phyloP scores from a whole-genome alignment of 2,329 filamentous ascomycete genomes.

The Penicillium sp. region DNA sequence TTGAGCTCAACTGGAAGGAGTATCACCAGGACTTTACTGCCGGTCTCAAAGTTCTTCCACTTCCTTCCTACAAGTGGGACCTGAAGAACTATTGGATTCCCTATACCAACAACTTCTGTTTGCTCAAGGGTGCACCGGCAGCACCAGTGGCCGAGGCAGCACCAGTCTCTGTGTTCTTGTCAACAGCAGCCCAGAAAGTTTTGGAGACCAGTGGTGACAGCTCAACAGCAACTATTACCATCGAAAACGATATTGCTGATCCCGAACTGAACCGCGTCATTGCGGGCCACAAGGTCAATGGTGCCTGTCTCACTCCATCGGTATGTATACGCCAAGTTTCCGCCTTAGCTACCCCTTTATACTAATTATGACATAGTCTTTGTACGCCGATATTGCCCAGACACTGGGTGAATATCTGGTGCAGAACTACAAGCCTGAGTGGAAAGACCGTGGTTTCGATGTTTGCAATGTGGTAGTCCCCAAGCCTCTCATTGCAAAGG shows the following conservation, averaged over 20 bases:
- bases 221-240: constrained; percentile 30
- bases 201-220: constrained; percentile 29
- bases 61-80: constrained; percentile 43
- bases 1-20: constrained; percentile 44
- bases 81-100: constrained; percentile 43
- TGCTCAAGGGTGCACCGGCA: constrained; percentile 34
- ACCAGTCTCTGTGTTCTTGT: constrained; percentile 26
- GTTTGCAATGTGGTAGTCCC: constrained; percentile 38
- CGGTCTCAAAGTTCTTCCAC: constrained; percentile 32
- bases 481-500: constrained; percentile 58
- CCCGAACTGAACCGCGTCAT: constrained; percentile 37
- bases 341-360: not conserved
- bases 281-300: constrained; percentile 40
- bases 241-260: constrained; percentile 38
- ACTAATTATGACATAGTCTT: constrained; percentile 24
- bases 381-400: constrained; percentile 41
- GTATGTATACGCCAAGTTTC: constrained; percentile 19
- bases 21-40: constrained; percentile 44
- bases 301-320: constrained; percentile 36
- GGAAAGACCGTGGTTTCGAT: constrained; percentile 33
- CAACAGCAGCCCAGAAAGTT: constrained; percentile 34
- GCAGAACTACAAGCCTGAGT: constrained; percentile 36
- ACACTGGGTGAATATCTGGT: constrained; percentile 37
- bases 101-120: constrained; percentile 37
- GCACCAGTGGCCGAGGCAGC: constrained; percentile 13